Evolutionary conservation across 2,329 filamentous ascomycete species (phyloP), one percentile per base, ranked within the genome.

Genomic region (Zymoseptoria tritici): DNA sequence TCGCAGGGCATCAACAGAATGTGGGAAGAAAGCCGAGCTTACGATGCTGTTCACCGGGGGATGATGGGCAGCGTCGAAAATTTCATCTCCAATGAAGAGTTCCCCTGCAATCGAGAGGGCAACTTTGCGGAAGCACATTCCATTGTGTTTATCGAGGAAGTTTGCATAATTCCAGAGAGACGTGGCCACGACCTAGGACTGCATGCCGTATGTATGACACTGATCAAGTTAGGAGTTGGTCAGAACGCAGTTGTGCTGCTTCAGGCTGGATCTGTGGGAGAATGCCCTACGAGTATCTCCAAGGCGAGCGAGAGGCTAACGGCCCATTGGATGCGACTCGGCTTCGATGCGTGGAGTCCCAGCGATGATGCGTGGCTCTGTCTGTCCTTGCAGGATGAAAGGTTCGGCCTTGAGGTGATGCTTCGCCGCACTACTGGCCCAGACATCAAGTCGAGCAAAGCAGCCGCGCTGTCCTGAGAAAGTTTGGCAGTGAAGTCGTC

Each of bases 341-440:
- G 62, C 8, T 66, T 66, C 22, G 26, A 46, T 11, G 56, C 52
- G 29, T 67, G 66, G 66, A 67, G 66, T 53, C 51, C 62, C n/a
- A 66, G 55, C 42, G 66, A 67, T 54, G 56, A 56, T 21, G 56
- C 62, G 26, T 67, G 66, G 64, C 49, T 66, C 24, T 63, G 63
- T 46, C 31, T 66, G 49, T 55, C 52, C n/a, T 13, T 59, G 9
- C 29, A 54, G 51, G 59, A 62, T 13, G 42, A 56, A 20, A 46
- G 9, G 3, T 29, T n/a, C 19, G 52, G 52, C 22, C 52, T 53
- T 9, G 22, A 11, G 19, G 11, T n/a, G n/a, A 19, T 29, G 20
- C 21, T 24, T 53, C 13, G 29, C 19, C 21, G 16, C 7, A 46
- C 36, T 46, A 16, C 36, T 16, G 13, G 36, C 7, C 13, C 5